Conservation (phyloP, 345 rosid genomes). For the Anastatica hierochuntica region DNA sequence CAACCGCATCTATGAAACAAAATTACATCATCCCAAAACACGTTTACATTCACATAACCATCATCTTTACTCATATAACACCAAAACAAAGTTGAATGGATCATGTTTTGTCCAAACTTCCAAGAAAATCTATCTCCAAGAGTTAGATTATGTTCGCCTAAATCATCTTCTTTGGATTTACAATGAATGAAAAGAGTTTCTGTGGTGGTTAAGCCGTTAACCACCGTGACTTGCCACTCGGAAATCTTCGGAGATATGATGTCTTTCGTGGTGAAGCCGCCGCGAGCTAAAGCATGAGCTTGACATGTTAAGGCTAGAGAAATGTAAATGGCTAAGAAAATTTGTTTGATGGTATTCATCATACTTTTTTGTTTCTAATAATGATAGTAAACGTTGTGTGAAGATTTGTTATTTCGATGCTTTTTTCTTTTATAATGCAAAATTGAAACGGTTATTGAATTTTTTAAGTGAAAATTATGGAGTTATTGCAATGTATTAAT, state of each 20-base stretch:
- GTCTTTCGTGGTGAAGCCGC: not conserved
- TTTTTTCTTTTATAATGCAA: slow-evolving; percentile 13
- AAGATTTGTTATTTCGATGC: not conserved
- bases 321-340: not conserved
- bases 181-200: slow-evolving; percentile 21
- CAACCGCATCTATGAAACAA: slow-evolving; percentile 27
- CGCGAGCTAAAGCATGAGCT: not conserved
- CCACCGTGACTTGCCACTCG: slow-evolving; percentile 17
- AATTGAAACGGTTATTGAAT: slow-evolving; percentile 4
- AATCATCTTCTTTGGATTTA: too few species aligned
- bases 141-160: slow-evolving; percentile 16
- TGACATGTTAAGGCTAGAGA: not conserved
- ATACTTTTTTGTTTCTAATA: not conserved
- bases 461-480: not conserved
- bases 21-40: slow-evolving; percentile 23
- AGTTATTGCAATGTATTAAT: slow-evolving; percentile 16
- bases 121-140: not conserved
- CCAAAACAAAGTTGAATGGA: slow-evolving; percentile 27
- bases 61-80: slow-evolving; percentile 24
- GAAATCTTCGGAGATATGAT: slow-evolving; percentile 10
- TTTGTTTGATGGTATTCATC: slow-evolving; percentile 8
- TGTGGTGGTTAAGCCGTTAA: slow-evolving; percentile 7
- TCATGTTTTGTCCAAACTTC: slow-evolving; percentile 19
- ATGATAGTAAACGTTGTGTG: not conserved
- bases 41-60: slow-evolving; percentile 16